Base-by-base conservation (phyloP, 164 flowering plant genomes). In the Kalanchoe fedtschenkoi region DNA sequence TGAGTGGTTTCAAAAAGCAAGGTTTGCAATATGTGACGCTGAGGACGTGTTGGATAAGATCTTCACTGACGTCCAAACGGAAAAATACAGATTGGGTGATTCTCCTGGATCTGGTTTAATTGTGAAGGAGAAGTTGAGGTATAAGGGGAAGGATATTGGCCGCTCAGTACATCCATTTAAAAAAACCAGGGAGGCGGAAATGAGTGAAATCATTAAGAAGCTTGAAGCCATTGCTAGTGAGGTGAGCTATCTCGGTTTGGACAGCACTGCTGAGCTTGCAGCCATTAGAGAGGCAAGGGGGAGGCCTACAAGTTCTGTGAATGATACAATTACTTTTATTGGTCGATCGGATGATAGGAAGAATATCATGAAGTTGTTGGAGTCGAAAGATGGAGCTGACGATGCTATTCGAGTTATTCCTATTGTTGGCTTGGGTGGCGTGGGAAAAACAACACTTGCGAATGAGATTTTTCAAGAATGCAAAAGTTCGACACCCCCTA, bases 401-500 rank as follows among this genome's bases (percentile, higher is more conserved):
- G 65, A 29, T 28, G 79, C 76, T 3, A 60, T 71, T 62, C 75
- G 65, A 17, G 80, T 76, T 13, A 14, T n/a, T n/a, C n/a, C n/a
- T n/a, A n/a, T n/a, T n/a, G n/a, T n/a, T n/a, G n/a, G n/a, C n/a
- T n/a, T n/a, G n/a, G n/a, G n/a, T n/a, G n/a, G n/a, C n/a, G n/a
- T 74, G 13, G 74, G 77, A 13, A 77, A 77, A 67, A 74, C 77
- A 7, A 72, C 77, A 1, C 62, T 77, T 38, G 72, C 76, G n/a
- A n/a, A n/a, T n/a, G n/a, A n/a, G n/a, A n/a, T n/a, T n/a, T n/a
- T n/a, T n/a, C n/a, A n/a, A n/a, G n/a, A n/a, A n/a, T n/a, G n/a
- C n/a, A n/a, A n/a, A n/a, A n/a, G n/a, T n/a, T n/a, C n/a, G n/a
- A n/a, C n/a, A 5, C 69, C 68, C 22, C 24, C 63, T 28, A 62